Conservation (phyloP, 2,329 filamentous ascomycete species). For the Colletotrichum salicis region DNA sequence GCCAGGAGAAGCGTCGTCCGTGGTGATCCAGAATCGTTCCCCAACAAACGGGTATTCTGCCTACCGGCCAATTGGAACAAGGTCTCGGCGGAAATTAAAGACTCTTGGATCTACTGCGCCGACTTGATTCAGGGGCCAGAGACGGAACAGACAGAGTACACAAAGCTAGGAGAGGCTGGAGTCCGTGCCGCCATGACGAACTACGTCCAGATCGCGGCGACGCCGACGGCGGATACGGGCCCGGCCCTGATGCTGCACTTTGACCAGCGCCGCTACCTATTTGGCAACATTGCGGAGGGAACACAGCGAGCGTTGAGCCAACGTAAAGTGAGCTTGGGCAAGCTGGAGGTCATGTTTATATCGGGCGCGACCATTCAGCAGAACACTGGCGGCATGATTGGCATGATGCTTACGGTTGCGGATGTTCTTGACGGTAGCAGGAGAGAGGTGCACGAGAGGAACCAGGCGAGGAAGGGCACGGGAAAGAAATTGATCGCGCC, state of each 20-base stretch:
- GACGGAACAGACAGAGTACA: background rate
- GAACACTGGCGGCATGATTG: conserved; percentile 83
- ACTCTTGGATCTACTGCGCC: background rate
- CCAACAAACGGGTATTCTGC: background rate
- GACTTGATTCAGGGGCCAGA: background rate
- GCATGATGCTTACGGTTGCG: conserved; percentile 85
- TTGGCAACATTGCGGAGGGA: conserved; percentile 86
- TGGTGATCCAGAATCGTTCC: conserved; percentile 8
- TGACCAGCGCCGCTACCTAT: conserved; percentile 83
- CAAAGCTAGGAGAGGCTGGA: background rate
- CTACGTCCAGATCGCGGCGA: conserved; percentile 79
- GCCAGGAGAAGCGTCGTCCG: background rate
- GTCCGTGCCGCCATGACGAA: conserved; percentile 70
- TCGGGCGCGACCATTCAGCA: conserved; percentile 81
- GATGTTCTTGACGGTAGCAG: conserved; percentile 67
- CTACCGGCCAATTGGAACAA: background rate
- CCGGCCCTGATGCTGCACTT: conserved; percentile 82
- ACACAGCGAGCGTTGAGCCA: conserved; percentile 81
- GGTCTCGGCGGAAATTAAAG: background rate
- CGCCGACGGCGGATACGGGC: conserved; percentile 90
- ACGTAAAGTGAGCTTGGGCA: conserved; percentile 71
- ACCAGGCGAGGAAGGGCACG: conserved; percentile 53
- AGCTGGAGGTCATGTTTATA: conserved; percentile 82
- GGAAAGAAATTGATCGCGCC: conserved; percentile 44
- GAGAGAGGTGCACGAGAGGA: conserved; percentile 52